Evolutionary conservation across 257 asterid genomes (phyloP).

Genomic region (Ocimum tenuiflorum): DNA sequence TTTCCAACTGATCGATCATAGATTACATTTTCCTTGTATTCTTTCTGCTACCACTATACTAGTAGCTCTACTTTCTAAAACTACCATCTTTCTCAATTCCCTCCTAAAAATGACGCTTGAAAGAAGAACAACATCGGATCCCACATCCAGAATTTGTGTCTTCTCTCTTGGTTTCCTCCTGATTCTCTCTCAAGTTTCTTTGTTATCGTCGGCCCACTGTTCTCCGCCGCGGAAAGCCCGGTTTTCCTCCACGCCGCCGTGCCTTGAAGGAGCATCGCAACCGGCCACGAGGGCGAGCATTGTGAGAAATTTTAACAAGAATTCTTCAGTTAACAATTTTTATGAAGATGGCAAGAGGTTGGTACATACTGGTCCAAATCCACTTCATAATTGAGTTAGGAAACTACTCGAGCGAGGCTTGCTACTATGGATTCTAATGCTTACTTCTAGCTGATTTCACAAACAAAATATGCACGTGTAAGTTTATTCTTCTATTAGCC

Average conservation of each 20-base stretch:
- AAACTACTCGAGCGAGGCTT: conserved; percentile 18
- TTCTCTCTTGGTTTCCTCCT: conserved; percentile 31
- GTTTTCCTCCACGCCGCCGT: conserved; percentile 7
- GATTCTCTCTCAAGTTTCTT: conserved; percentile 25
- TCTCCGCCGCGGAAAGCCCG: conserved; percentile 38
- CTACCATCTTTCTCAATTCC: not conserved
- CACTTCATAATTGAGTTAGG: conserved; percentile 57
- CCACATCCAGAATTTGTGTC: conserved; percentile 19
- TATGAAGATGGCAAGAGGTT: conserved; percentile 55
- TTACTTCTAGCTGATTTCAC: conserved; percentile 15
- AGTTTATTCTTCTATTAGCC: conserved; percentile 12
- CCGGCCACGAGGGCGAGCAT: no score
- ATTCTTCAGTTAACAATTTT: not conserved
- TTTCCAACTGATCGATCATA: not conserved
- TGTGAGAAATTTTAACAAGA: not conserved
- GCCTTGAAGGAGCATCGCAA: no score
- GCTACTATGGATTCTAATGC: conserved; percentile 47
- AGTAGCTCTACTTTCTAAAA: conserved; percentile 8
- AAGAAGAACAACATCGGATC: conserved; percentile 12
- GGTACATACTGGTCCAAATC: conserved; percentile 79
- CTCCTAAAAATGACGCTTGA: not conserved
- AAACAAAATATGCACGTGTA: conserved; percentile 16
- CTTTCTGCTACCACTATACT: not conserved
- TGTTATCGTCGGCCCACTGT: conserved; percentile 23
- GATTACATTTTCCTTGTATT: not conserved